Percentiles rank a stretch among this genome's conserved stretches.
Evolutionary conservation across 495 filamentous ascomycete species (phyloP).

Genomic region (Hypomontagnella monticulosa): DNA sequence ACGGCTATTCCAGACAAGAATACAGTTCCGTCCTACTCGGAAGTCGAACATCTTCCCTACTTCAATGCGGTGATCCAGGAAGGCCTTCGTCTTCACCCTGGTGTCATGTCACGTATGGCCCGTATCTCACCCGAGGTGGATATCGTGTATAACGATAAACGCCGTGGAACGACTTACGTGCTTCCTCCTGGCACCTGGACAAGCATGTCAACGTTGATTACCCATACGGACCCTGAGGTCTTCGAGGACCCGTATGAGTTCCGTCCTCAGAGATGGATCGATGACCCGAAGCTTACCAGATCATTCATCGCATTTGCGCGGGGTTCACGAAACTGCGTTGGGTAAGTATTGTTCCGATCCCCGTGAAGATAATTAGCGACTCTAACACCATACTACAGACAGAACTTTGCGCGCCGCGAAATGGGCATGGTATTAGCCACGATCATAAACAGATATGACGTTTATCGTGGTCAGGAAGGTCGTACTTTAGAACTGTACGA

Average conservation of each 20-base stretch:
- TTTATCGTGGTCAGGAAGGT: conserved; percentile 6
- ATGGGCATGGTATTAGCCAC: conserved; percentile 13
- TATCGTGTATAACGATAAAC: conserved; percentile 13
- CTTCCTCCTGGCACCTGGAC: conserved; percentile 4
- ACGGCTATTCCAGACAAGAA: conserved; percentile 37
- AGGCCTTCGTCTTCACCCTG: conserved; percentile 55
- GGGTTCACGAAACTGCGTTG: conserved; percentile 22
- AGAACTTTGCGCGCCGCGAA: conserved; percentile 16
- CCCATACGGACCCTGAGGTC: conserved; percentile 4
- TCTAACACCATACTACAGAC: not conserved
- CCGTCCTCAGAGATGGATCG: conserved; percentile 29
- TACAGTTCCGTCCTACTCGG: conserved; percentile 35
- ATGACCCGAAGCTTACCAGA: conserved; percentile 5
- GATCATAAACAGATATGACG: conserved; percentile 5
- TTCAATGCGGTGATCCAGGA: conserved; percentile 59
- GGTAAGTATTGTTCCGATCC: not conserved
- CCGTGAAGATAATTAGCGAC: no score
- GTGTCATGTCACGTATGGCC: conserved; percentile 51
- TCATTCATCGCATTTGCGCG: conserved; percentile 14
- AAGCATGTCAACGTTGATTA: not conserved
- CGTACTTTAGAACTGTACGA: conserved; percentile 2
- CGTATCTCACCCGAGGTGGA: conserved; percentile 34
- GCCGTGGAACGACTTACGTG: not conserved
- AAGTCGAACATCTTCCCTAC: not conserved
- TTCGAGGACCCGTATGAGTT: conserved; percentile 26